Evolutionary conservation across 2,329 filamentous ascomycete genomes (phyloP).

Genomic region (Fusarium agapanthi): DNA sequence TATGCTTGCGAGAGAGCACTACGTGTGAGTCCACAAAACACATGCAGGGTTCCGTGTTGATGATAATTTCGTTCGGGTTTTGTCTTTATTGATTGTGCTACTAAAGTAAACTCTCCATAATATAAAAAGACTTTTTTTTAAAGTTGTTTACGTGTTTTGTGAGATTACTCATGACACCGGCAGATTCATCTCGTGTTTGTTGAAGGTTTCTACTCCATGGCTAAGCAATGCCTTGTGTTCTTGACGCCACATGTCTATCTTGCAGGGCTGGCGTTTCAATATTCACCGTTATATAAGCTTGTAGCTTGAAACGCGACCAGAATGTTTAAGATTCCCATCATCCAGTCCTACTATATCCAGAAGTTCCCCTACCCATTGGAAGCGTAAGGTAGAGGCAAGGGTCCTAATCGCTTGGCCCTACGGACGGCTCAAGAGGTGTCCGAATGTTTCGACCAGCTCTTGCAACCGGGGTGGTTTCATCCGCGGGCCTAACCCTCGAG

Average conservation of each 20-base stretch:
- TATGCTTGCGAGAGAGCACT: not conserved
- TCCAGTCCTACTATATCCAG: slow-evolving; percentile 3
- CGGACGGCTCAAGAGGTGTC: slow-evolving; percentile 17
- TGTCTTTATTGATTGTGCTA: slow-evolving; percentile 7
- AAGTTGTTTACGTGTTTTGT: not conserved
- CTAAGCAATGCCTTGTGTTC: slow-evolving; percentile 1
- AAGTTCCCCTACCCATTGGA: slow-evolving; percentile 12
- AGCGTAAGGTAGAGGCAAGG: slow-evolving; percentile 11
- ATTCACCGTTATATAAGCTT: slow-evolving; percentile 25
- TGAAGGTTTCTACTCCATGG: not conserved
- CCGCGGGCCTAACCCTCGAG: not conserved
- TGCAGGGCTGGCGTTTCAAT: slow-evolving; percentile 30
- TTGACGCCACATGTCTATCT: not conserved
- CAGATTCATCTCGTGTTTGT: slow-evolving; percentile 3
- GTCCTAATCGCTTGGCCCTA: slow-evolving; percentile 34
- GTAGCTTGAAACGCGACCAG: slow-evolving; percentile 26
- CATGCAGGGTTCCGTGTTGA: slow-evolving; percentile 1
- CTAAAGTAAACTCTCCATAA: not conserved
- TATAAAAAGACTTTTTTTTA: not conserved
- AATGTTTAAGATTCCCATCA: slow-evolving; percentile 28
- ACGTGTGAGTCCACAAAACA: not conserved
- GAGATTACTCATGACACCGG: not conserved
- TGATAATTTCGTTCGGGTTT: slow-evolving; percentile 20
- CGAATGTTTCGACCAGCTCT: slow-evolving; percentile 18
- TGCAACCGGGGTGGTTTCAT: slow-evolving; percentile 30